A percentile compares a stretch with the other conserved stretches of the same genome.
phyloP scores from a whole-genome alignment of 2,329 filamentous ascomycete species.

The Fusarium kyushuense region DNA sequence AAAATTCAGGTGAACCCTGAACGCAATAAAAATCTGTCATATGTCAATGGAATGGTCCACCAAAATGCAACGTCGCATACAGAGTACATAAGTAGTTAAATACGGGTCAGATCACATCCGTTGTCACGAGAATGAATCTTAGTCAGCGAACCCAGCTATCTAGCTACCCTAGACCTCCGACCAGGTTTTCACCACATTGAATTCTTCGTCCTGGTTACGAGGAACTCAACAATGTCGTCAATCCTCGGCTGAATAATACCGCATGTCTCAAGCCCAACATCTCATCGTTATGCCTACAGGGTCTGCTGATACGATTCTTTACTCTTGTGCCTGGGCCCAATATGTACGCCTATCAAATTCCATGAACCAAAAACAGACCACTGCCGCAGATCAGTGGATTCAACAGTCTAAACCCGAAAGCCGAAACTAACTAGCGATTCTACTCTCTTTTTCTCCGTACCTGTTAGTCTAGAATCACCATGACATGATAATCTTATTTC shows the following conservation, averaged over 20 bases:
- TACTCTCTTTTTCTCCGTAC: neutral
- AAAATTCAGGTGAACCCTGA: conserved; percentile 1
- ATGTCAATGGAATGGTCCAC: conserved; percentile 24
- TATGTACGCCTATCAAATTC: neutral
- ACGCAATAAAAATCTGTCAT: conserved; percentile 26
- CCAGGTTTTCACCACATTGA: neutral
- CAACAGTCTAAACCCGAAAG: neutral
- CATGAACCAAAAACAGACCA: neutral
- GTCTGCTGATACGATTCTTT: neutral
- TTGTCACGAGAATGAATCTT: conserved; percentile 10
- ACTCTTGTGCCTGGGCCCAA: neutral
- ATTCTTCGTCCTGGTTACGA: neutral
- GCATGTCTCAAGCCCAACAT: neutral
- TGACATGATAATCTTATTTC: conserved; percentile 18
- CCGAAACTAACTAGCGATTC: neutral
- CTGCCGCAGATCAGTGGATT: conserved; percentile 20
- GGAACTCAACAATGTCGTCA: neutral
- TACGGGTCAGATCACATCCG: conserved; percentile 20
- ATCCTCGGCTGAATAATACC: neutral
- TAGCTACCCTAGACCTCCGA: conserved; percentile 24
- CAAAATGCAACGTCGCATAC: conserved; percentile 35
- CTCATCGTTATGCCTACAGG: neutral
- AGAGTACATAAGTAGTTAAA: conserved; percentile 2
- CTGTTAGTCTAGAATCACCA: conserved; percentile 8
- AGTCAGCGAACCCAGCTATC: neutral